Percentiles rank a stretch among this genome's conserved stretches.
Evolutionary conservation across 805 yeast species (phyloP).

Genomic region (Ogataea methylovora): DNA sequence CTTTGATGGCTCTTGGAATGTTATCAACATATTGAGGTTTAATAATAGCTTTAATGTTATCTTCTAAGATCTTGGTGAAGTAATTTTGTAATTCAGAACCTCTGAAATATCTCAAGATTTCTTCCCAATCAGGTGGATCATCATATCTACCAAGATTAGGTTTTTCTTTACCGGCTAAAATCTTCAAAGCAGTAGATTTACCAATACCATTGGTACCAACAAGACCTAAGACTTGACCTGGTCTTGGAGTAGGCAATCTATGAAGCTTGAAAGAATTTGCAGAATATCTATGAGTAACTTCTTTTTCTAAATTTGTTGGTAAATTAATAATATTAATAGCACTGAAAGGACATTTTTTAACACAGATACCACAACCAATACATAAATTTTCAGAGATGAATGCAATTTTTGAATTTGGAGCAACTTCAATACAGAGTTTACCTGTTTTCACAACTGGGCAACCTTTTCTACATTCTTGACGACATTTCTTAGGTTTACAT

Average conservation of each 20-base stretch:
- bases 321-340: slow-evolving; percentile 93
- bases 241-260: slow-evolving; percentile 96
- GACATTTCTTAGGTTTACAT: slow-evolving; percentile 97
- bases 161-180: slow-evolving; percentile 94
- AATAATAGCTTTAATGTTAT: slow-evolving; percentile 90
- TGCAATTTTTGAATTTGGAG: slow-evolving; percentile 86
- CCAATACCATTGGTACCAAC: slow-evolving; percentile 99
- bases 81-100: slow-evolving; percentile 97
- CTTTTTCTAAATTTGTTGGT: slow-evolving; percentile 88
- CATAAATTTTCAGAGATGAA: slow-evolving; percentile 91
- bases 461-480: slow-evolving; percentile 93
- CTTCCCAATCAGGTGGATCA: slow-evolving; percentile 97
- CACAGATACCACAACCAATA: slow-evolving; percentile 99
- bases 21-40: slow-evolving; percentile 99
- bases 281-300: slow-evolving; percentile 94
- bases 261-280: slow-evolving; percentile 97
- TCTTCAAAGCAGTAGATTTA: slow-evolving; percentile 93
- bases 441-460: slow-evolving; percentile 99
- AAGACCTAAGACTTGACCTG: slow-evolving; percentile 95
- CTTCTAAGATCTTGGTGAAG: slow-evolving; percentile 90
- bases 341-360: slow-evolving; percentile 96
- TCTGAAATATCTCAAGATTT: slow-evolving; percentile 82
- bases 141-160: slow-evolving; percentile 94
- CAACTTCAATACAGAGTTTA: slow-evolving; percentile 92
- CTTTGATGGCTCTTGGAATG: slow-evolving; percentile 92